Evolutionary conservation across 2,329 filamentous ascomycete species (phyloP).

Genomic region (Apiospora aurea): DNA sequence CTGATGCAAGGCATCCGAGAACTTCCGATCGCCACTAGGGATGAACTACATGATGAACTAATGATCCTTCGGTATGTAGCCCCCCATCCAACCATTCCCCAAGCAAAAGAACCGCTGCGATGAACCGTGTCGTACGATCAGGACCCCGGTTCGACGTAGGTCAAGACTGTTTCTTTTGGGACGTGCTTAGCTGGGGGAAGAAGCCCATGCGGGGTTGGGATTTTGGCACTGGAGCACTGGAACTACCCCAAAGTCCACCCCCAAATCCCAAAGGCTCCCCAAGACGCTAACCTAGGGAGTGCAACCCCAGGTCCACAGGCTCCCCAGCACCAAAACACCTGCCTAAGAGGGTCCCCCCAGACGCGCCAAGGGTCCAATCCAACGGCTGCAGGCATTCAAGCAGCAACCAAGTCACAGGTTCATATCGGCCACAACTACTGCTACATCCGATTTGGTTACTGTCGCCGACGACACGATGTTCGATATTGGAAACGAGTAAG

Average conservation of each 20-base stretch:
- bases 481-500: background rate
- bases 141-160: background rate
- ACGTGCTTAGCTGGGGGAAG: constrained; percentile 12
- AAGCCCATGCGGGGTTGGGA: background rate
- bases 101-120: background rate
- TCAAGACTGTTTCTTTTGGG: background rate
- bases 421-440: background rate
- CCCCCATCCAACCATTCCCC: too few relatives aligned
- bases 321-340: too few relatives aligned
- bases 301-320: background rate
- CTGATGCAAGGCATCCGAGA: background rate
- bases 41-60: background rate
- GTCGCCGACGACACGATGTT: background rate
- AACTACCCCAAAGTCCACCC: background rate
- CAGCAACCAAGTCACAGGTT: background rate
- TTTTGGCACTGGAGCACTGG: background rate
- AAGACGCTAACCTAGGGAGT: background rate
- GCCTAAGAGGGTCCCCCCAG: background rate
- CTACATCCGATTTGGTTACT: background rate
- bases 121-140: constrained; percentile 10
- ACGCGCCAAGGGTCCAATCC: constrained; percentile 2
- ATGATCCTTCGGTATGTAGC: background rate
- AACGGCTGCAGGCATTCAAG: background rate
- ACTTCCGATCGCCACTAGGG: constrained; percentile 7
- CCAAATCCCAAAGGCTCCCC: background rate